A percentile compares a stretch with the other conserved stretches of the same genome.
phyloP scores from a whole-genome alignment of 2,329 filamentous ascomycete genomes.

The Rhinocladiella mackenziei region DNA sequence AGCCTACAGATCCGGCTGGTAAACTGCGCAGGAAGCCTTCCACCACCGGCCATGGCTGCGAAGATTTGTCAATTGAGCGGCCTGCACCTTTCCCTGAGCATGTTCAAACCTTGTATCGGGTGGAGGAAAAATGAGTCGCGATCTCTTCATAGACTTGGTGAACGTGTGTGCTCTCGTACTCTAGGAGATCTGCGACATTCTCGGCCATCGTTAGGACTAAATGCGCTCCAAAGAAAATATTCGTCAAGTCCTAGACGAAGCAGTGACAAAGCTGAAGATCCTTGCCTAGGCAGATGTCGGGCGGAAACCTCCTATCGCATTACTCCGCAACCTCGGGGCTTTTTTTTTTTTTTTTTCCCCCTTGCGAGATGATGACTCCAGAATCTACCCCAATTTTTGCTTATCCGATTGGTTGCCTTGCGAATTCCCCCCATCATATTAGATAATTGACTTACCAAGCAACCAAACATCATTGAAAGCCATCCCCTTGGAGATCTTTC shows the following conservation, averaged over 20 bases:
- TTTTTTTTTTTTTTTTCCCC: too few relatives aligned
- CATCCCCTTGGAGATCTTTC: neutral
- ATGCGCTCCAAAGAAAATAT: too few relatives aligned
- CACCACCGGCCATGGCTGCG: conserved; percentile 84
- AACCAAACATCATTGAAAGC: neutral
- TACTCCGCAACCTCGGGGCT: too few relatives aligned
- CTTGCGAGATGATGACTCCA: too few relatives aligned
- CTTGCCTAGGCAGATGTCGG: too few relatives aligned
- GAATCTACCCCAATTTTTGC: too few relatives aligned
- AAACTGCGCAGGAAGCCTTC: conserved; percentile 68
- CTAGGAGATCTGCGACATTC: conserved; percentile 13
- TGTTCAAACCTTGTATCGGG: conserved; percentile 58
- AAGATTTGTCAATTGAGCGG: conserved; percentile 20
- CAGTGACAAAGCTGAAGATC: too few relatives aligned
- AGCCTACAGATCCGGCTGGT: conserved; percentile 67
- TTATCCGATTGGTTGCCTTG: too few relatives aligned
- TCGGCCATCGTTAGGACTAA: conserved; percentile 4
- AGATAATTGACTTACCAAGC: too few relatives aligned
- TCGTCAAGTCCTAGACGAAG: too few relatives aligned
- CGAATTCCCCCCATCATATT: too few relatives aligned
- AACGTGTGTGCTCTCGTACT: conserved; percentile 82
- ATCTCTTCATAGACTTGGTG: conserved; percentile 76
- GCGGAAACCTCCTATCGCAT: too few relatives aligned
- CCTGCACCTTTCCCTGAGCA: neutral
- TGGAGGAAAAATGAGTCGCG: conserved; percentile 48